A percentile compares a stretch with the other conserved stretches of the same genome.
Conservation (phyloP, 352 stramenopile genomes). For the Vaucheria bursata region DNA sequence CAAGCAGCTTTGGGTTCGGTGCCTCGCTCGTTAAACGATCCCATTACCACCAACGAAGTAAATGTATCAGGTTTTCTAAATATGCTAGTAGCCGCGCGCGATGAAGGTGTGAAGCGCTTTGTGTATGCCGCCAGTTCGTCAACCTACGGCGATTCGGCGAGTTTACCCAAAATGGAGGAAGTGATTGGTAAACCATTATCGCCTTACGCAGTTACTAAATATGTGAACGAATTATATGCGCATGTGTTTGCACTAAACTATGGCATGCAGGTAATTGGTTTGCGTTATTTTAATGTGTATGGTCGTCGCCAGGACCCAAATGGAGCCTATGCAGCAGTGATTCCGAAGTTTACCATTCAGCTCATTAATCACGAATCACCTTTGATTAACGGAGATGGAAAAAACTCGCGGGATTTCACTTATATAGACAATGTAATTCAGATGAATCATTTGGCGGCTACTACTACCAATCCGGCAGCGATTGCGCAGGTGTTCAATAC, state of each 20-base stretch:
- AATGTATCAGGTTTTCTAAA: background rate
- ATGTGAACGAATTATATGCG: constrained; percentile 5
- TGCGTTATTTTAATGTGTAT: constrained; percentile 9
- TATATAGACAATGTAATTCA: constrained; percentile 1
- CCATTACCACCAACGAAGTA: constrained; percentile 1
- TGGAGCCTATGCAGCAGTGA: background rate
- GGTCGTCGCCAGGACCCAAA: background rate
- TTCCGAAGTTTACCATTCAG: background rate
- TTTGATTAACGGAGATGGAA: background rate
- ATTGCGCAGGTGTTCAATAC: background rate
- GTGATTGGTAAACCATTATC: background rate
- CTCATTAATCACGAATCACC: background rate
- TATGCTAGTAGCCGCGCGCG: background rate
- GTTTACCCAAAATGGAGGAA: background rate
- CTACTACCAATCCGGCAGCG: background rate
- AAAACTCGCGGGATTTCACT: background rate
- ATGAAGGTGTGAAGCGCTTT: background rate
- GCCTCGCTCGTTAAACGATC: background rate
- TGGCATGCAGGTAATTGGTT: background rate
- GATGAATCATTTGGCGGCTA: background rate
- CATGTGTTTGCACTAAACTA: constrained; percentile 2
- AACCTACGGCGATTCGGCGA: background rate
- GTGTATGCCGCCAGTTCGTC: background rate
- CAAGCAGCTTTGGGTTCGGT: background rate
- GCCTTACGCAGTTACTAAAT: background rate